A percentile compares a stretch with the other conserved stretches of the same genome.
These are phyloP conservation scores for Vanderwaltozyma yarrowii DNA, from an alignment of 805 yeast species.

Conservation along the genomic window DNA sequence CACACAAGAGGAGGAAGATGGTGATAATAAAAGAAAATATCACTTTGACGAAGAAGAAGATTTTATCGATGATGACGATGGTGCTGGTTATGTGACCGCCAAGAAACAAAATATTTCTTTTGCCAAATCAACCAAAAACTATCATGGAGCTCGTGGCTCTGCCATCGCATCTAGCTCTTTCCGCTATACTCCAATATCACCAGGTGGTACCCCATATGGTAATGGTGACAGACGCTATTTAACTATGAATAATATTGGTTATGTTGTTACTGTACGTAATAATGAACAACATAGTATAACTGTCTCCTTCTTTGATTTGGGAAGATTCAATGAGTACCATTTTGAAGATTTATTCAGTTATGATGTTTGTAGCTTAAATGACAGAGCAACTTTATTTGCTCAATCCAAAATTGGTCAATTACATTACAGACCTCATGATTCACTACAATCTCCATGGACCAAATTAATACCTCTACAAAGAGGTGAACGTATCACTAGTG, in stretches of 20 bases:
- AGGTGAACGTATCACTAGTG: conserved; percentile 53
- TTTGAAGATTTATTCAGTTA: conserved; percentile 65
- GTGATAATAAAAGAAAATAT: conserved; percentile 17
- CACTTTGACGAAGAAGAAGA: conserved; percentile 31
- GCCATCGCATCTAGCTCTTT: conserved; percentile 11
- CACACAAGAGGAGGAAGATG: conserved; percentile 18
- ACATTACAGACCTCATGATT: conserved; percentile 60
- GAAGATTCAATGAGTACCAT: conserved; percentile 68
- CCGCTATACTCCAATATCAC: conserved; percentile 56
- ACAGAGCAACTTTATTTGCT: conserved; percentile 57
- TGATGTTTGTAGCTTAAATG: conserved; percentile 67
- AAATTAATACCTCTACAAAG: conserved; percentile 40
- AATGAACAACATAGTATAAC: conserved; percentile 60
- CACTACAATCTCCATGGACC: conserved; percentile 63
- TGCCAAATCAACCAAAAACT: too few relatives aligned
- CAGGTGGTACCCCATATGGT: conserved; percentile 82
- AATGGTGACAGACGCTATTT: conserved; percentile 58
- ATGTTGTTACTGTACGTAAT: conserved; percentile 65
- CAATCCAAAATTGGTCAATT: conserved; percentile 38
- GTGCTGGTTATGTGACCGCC: conserved; percentile 34
- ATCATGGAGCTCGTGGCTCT: neutral
- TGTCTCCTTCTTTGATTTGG: conserved; percentile 75
- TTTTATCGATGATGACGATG: conserved; percentile 57
- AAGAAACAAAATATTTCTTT: neutral
- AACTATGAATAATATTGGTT: conserved; percentile 72